Percentiles rank a stretch among this genome's conserved stretches.
Conservation (phyloP, 371 early-diverging fungal species). For the Dinochytrium kinnereticum region DNA sequence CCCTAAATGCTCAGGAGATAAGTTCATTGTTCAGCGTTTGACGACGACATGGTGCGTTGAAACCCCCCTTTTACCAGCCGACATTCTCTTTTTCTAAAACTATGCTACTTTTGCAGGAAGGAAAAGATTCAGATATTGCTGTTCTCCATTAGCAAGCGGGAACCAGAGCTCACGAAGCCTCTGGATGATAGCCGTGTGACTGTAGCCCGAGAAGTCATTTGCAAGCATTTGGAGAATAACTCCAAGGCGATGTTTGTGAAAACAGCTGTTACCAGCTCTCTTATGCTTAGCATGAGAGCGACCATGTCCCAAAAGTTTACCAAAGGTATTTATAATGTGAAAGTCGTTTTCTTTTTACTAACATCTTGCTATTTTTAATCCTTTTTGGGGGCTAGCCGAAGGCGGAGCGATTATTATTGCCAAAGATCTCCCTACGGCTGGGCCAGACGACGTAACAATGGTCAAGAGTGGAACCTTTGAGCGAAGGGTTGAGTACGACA, state of each 20-base stretch:
- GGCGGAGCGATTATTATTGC: background rate
- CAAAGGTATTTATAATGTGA: background rate
- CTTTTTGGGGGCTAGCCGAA: background rate
- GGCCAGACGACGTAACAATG: background rate
- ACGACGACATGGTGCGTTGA: conserved; percentile 10
- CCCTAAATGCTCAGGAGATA: background rate
- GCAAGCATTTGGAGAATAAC: background rate
- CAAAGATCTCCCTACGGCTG: background rate
- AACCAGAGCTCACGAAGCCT: background rate
- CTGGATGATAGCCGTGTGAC: background rate
- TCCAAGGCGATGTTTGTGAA: background rate
- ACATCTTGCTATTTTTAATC: too few species aligned
- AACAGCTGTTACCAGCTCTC: background rate
- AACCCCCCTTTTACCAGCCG: too few species aligned
- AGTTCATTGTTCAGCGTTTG: conserved; percentile 1
- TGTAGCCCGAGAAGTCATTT: background rate
- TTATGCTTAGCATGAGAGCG: conserved; percentile 1
- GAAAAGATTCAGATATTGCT: conserved; percentile 6
- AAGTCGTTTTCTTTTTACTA: background rate
- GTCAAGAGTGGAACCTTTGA: conserved; percentile 12
- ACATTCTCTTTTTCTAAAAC: background rate
- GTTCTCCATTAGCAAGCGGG: background rate
- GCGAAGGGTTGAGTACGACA: background rate
- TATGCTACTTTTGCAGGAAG: background rate
- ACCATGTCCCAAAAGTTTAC: background rate